Base-by-base conservation (phyloP, 768 basidiomycete genomes). In the Boletellus emodensis region DNA sequence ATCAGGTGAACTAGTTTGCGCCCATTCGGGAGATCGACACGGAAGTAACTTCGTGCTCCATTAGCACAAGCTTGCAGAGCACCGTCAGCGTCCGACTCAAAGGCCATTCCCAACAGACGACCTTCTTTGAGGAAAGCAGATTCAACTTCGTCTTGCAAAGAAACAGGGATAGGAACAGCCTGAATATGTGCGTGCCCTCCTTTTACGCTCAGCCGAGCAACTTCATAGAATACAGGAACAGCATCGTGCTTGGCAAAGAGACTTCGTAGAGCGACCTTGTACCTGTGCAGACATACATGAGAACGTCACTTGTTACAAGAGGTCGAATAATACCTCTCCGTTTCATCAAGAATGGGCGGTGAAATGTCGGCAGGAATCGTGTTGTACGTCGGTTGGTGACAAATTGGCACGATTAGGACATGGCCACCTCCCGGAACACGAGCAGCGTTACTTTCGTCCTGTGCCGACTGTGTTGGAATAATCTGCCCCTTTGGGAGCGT, bases 401-500 rank as follows among this genome's bases (percentile, higher is more conserved):
- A 83, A 61, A 99, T 92, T 13, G 92, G 91, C 24, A 97, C 86
- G 49, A 98, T 87, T 35, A 99, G 79, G 34, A 95, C 85, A 65
- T 99, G 96, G 0, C 96, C 96, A 18, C 96, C 96, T 17, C 96
- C 96, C 2, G 96, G 96, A 18, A 98, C 86, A 52, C 57, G 48
- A 55, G 63, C 57, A 8, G 62, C 59, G n/a, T 65, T 61, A 36
- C 56, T 68, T 58, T 74, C 70, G 36, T 76, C 72, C 15, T 72
- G 69, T 3, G 74, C 67, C 24, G 80, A 76, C 40, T 84, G 83
- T 6, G 93, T 94, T 15, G 90, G 89, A 39, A 91, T 79, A 38
- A 98, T 85, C 66, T 95, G 93, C 3, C 96, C 96, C 66, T 96
- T 98, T 0, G 96, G 90, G n/a, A 98, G 72, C 0, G 96, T 94